Evolutionary conservation across 192 early-diverging fungal species (phyloP).

Genomic region (Phlyctochytrium bullatum): DNA sequence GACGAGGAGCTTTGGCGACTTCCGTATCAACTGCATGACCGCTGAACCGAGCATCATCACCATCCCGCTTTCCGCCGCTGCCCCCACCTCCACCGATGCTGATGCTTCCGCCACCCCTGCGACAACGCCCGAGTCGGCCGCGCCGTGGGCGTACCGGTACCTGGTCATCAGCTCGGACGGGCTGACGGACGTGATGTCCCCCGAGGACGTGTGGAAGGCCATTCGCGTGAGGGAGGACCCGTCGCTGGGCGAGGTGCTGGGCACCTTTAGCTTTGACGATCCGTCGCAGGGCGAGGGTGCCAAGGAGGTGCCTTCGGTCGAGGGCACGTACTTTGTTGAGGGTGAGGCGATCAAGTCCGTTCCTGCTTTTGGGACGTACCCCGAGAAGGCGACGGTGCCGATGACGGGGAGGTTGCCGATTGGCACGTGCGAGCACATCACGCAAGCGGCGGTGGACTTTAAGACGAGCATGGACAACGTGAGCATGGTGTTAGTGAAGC

Average conservation of each 20-base stretch:
- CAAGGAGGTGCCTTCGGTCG: neutral
- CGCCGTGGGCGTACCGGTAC: neutral
- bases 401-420: neutral
- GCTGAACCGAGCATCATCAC: neutral
- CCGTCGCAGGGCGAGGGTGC: neutral
- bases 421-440: neutral
- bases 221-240: neutral
- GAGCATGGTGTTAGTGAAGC: neutral
- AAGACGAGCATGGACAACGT: slow-evolving; percentile 3
- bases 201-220: neutral
- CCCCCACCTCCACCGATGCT: neutral
- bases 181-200: slow-evolving; percentile 5
- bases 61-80: neutral
- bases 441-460: slow-evolving; percentile 3
- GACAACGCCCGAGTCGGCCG: neutral
- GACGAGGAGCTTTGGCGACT: slow-evolving; percentile 4
- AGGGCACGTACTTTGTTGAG: neutral
- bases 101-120: neutral
- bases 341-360: neutral
- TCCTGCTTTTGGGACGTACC: neutral
- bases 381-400: neutral
- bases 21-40: neutral
- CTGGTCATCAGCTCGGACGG: slow-evolving; percentile 1
- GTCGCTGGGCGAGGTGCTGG: neutral
- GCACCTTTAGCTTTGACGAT: slow-evolving; percentile 2